These are phyloP conservation scores for Pseudopithomyces chartarum DNA, from an alignment of 2,329 filamentous ascomycete species.

Conservation along the genomic window DNA sequence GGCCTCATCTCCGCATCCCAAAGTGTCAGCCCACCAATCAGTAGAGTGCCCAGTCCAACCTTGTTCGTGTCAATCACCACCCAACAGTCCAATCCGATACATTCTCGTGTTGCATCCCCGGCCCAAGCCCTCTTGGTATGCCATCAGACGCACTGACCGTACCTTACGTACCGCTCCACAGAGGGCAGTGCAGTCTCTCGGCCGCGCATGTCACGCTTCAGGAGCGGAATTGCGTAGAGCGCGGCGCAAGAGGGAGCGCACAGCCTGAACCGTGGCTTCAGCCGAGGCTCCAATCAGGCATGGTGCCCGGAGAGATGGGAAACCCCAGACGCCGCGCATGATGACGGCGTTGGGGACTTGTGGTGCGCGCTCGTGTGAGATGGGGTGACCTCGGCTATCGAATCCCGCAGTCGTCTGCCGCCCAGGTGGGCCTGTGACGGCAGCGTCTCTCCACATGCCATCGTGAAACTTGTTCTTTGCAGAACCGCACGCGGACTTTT, in stretches of 20 bases:
- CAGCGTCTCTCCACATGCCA: neutral
- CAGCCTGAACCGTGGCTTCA: conserved; percentile 3
- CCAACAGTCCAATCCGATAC: conserved; percentile 27
- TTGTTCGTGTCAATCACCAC: conserved; percentile 10
- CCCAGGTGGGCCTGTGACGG: neutral
- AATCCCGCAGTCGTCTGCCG: neutral
- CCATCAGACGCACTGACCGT: conserved; percentile 10
- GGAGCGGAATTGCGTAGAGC: conserved; percentile 4
- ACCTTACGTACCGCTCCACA: conserved; percentile 23
- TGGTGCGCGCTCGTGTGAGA: conserved; percentile 5
- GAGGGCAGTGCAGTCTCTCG: conserved; percentile 30
- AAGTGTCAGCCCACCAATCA: conserved; percentile 42
- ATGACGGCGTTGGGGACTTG: neutral
- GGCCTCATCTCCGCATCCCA: conserved; percentile 23
- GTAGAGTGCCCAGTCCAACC: conserved; percentile 22
- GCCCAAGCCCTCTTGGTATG: conserved; percentile 15
- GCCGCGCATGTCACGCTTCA: conserved; percentile 36
- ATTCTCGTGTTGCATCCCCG: conserved; percentile 30
- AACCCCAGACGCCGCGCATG: neutral
- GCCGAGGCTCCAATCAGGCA: neutral
- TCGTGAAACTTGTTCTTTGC: neutral
- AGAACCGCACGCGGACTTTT: conserved; percentile 6
- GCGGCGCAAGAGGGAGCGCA: conserved; percentile 1
- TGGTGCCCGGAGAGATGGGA: neutral
- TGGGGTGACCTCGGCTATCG: conserved; percentile 5